Percentiles rank a stretch among this genome's conserved stretches.
These are phyloP conservation scores for Sherardia arvensis DNA, from an alignment of 257 asterid species.

Conservation along the genomic window DNA sequence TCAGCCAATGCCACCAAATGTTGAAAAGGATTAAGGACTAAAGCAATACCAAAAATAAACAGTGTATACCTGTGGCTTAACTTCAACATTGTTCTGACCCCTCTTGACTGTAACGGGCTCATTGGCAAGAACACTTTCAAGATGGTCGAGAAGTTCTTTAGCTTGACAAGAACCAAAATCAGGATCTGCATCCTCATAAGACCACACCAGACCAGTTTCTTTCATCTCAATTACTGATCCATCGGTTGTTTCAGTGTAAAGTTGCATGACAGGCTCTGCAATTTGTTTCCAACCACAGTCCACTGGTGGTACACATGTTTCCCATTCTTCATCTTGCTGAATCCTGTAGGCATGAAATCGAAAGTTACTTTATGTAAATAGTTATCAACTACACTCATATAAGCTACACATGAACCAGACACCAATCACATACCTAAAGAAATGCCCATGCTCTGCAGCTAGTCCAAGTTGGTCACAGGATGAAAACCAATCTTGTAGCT, in stretches of 20 bases:
- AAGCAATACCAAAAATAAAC: neutral
- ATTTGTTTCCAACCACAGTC: constrained; percentile 91
- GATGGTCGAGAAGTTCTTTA: constrained; percentile 83
- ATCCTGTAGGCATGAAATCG: constrained; percentile 30
- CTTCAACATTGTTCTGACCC: constrained; percentile 67
- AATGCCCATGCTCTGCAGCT: constrained; percentile 89
- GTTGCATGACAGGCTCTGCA: constrained; percentile 82
- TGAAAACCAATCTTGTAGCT: constrained; percentile 59
- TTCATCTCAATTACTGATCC: constrained; percentile 71
- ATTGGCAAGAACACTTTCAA: constrained; percentile 78
- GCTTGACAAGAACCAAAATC: constrained; percentile 96
- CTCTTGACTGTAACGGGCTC: constrained; percentile 87
- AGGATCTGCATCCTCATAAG: constrained; percentile 86
- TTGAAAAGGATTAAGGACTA: neutral
- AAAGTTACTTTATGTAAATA: neutral
- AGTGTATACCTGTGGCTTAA: constrained; percentile 80
- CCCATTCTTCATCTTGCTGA: constrained; percentile 68
- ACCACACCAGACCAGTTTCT: constrained; percentile 85
- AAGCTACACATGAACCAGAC: neutral
- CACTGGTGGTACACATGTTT: constrained; percentile 49
- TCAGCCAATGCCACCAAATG: neutral
- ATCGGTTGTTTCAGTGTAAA: constrained; percentile 80
- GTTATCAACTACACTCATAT: neutral
- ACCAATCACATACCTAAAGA: constrained; percentile 37
- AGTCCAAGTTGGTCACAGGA: constrained; percentile 66